Evolutionary conservation across 345 rosid genomes (phyloP), one percentile per base, ranked within the genome.

Genomic region (Cardamine chenopodiifolia): DNA sequence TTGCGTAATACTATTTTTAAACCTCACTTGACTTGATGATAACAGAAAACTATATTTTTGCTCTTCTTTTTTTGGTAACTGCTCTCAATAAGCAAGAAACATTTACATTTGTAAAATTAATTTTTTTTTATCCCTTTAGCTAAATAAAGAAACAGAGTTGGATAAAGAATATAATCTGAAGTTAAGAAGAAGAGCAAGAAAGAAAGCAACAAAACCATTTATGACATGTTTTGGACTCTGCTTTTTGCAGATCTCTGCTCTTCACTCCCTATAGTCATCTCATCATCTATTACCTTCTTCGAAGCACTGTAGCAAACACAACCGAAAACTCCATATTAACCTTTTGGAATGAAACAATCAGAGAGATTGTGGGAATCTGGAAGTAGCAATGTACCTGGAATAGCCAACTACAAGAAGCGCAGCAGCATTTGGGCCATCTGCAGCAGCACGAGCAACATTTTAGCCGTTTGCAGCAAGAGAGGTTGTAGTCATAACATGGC

Each of bases 191-290:
- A 17, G 22, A 77, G 62, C 61, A 65, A 55, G 8, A 69, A 62
- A 62, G 68, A 71, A 77, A 77, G 3, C 80, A 77, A 66, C 68
- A 77, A 0, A 77, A 66, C 81, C 72, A 77, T 32, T 71, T 65
- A 57, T 59, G 67, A 34, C 39, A 49, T 58, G 50, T 65, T 64
- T 70, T 70, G 20, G 34, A 45, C 72, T 65, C 66, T 50, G 44
- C 10, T 17, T 76, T 64, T 28, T 56, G 40, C 49, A 26, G n/a
- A 28, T 62, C 20, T 62, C 59, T 70, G 52, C 44, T 32, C 61
- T 47, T 63, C 69, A 59, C 47, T 75, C n/a, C 72, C 32, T 48
- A 11, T 40, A 52, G 23, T 23, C 57, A 52, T 59, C 74, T 68
- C 76, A 53, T 70, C 71, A 70, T 70, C 66, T 70, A 76, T 4